Evolutionary conservation across 2,329 filamentous ascomycete genomes (phyloP).

Genomic region (Penicillium sp.): DNA sequence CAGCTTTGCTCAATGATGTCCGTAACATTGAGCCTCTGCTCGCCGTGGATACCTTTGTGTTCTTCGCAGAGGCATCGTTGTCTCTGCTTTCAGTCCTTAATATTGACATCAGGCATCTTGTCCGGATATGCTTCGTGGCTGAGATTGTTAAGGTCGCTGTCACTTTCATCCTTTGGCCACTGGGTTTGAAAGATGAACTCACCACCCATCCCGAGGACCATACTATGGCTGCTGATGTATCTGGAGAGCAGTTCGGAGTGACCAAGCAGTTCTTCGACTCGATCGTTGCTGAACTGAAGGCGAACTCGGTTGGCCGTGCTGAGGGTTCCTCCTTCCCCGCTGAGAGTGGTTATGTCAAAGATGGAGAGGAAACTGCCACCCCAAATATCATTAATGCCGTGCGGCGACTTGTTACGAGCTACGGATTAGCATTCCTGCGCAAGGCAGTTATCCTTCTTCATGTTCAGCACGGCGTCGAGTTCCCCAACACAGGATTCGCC

Average conservation of each 20-base stretch:
- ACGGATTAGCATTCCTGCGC: constrained; percentile 84
- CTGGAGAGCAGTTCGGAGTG: constrained; percentile 27
- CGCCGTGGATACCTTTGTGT: constrained; percentile 47
- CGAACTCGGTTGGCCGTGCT: constrained; percentile 35
- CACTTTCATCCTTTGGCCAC: constrained; percentile 48
- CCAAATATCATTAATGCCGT: constrained; percentile 33
- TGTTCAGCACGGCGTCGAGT: constrained; percentile 83
- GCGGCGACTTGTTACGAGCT: constrained; percentile 61
- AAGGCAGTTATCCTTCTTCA: constrained; percentile 82
- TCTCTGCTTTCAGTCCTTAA: constrained; percentile 65
- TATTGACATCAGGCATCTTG: constrained; percentile 72
- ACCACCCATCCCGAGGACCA: constrained; percentile 29
- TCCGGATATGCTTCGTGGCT: constrained; percentile 83
- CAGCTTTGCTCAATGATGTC: constrained; percentile 34
- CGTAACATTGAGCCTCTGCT: constrained; percentile 42
- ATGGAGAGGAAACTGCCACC: constrained; percentile 36
- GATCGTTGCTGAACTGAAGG: constrained; percentile 37
- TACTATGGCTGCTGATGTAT: constrained; percentile 26
- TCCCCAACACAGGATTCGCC: constrained; percentile 66
- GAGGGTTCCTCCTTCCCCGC: constrained; percentile 37
- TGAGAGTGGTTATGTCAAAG: constrained; percentile 38
- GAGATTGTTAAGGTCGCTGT: constrained; percentile 82
- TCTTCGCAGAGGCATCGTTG: constrained; percentile 75
- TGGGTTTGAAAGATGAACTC: constrained; percentile 36
- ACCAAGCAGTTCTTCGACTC: constrained; percentile 39